A percentile compares a stretch with the other conserved stretches of the same genome.
phyloP scores from a whole-genome alignment of 202 grass and related monocot genomes.

The Musa balbisiana region DNA sequence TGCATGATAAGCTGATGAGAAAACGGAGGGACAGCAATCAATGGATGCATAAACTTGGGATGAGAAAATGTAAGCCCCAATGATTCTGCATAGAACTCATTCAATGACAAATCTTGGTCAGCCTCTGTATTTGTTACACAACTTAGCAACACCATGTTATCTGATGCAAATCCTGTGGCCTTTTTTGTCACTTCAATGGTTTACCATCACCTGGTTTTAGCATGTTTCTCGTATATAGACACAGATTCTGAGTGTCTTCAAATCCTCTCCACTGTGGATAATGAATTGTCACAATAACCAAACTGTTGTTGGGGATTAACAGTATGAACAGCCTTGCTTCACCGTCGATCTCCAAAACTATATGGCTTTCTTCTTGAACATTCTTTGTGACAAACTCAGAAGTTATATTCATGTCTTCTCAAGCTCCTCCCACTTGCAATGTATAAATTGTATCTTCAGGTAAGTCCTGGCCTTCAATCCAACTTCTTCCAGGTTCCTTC shows the following conservation, averaged over 20 bases:
- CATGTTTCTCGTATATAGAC: background rate
- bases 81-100: background rate
- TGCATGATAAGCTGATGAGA: too few relatives aligned
- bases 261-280: background rate
- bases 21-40: background rate
- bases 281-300: too few relatives aligned
- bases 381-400: background rate
- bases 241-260: background rate
- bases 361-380: background rate
- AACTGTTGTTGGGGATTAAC: too few relatives aligned
- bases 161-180: background rate
- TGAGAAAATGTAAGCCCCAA: background rate
- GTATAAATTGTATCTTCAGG: conserved; percentile 27
- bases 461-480: conserved; percentile 32
- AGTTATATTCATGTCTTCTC: background rate
- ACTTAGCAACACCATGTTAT: background rate
- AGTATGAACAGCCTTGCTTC: background rate
- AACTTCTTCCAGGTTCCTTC: conserved; percentile 51
- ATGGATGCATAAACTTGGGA: background rate
- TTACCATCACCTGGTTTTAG: background rate
- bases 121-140: background rate
- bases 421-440: conserved; percentile 35
- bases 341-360: background rate
- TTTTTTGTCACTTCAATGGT: background rate
- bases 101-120: background rate